phyloP scores from a whole-genome alignment of 768 basidiomycete species.

The Mrakia frigida region DNA sequence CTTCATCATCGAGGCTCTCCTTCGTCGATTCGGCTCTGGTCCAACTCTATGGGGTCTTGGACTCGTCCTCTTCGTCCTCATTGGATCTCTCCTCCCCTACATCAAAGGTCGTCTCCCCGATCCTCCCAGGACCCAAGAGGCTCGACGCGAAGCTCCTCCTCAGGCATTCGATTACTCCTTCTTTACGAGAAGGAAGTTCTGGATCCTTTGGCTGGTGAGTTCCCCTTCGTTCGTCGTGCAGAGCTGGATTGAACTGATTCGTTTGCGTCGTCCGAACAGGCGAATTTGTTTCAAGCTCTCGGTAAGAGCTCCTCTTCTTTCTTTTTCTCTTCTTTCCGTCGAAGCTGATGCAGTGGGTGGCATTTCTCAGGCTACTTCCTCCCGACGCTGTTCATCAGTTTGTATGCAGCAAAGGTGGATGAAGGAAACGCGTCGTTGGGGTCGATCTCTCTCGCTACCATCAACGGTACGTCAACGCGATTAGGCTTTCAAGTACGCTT shows the following conservation, averaged over 20 bases:
- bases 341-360: too few species aligned
- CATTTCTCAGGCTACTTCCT: conserved; percentile 12
- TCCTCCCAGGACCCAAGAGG: background rate
- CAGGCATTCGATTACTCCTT: background rate
- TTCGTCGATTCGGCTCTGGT: background rate
- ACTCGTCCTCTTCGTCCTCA: background rate
- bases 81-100: background rate
- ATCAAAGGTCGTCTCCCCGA: background rate
- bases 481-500: too few species aligned
- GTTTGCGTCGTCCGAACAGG: background rate
- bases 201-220: background rate
- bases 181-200: background rate
- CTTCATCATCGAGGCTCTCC: background rate
- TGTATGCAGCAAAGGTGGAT: background rate
- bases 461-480: background rate
- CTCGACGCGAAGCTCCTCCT: background rate
- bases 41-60: background rate
- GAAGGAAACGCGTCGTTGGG: background rate
- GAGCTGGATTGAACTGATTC: background rate
- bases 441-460: background rate
- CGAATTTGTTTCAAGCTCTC: background rate
- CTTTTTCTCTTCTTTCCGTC: too few species aligned
- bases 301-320: background rate
- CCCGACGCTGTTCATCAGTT: background rate
- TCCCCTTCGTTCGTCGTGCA: background rate